A percentile compares a stretch with the other conserved stretches of the same genome.
Conservation (phyloP, 2,329 filamentous ascomycete species). For the Rhynchosporium secalis region DNA sequence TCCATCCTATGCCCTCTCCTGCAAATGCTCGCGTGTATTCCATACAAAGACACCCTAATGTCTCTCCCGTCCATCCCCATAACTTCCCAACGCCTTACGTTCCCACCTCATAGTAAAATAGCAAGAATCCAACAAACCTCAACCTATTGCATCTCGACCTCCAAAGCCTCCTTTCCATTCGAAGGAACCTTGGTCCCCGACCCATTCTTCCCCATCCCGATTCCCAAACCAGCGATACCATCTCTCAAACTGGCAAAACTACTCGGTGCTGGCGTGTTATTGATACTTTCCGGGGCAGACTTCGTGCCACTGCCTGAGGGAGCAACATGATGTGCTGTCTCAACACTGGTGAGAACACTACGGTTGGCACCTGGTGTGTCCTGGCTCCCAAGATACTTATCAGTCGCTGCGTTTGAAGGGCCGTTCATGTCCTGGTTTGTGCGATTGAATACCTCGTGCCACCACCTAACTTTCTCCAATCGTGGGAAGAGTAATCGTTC, state of each 20-base stretch:
- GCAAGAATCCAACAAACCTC: slow-evolving; percentile 15
- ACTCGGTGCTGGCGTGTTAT: slow-evolving; percentile 32
- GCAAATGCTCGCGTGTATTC: slow-evolving; percentile 26
- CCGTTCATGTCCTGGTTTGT: slow-evolving; percentile 93
- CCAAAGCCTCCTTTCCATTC: slow-evolving; percentile 41
- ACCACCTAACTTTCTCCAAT: slow-evolving; percentile 83
- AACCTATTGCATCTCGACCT: slow-evolving; percentile 51
- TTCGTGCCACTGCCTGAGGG: slow-evolving; percentile 31
- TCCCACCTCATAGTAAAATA: background rate
- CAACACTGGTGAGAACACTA: slow-evolving; percentile 35
- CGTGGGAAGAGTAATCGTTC: slow-evolving; percentile 83
- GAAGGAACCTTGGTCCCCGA: slow-evolving; percentile 34
- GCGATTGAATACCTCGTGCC: slow-evolving; percentile 83
- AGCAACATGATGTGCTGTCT: slow-evolving; percentile 30
- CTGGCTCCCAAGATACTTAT: slow-evolving; percentile 32
- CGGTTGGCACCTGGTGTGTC: slow-evolving; percentile 17
- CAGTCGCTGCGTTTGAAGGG: slow-evolving; percentile 52
- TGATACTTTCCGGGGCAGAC: slow-evolving; percentile 28
- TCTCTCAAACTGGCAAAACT: slow-evolving; percentile 47
- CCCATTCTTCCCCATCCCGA: slow-evolving; percentile 40
- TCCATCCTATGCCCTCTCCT: slow-evolving; percentile 24
- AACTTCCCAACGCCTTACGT: slow-evolving; percentile 7
- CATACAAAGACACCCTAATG: background rate
- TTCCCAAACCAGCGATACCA: slow-evolving; percentile 46
- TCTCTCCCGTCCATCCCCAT: background rate